Evolutionary conservation across 352 stramenopile genomes (phyloP), one percentile per base, ranked within the genome.

Genomic region (Blastocystis sp.): DNA sequence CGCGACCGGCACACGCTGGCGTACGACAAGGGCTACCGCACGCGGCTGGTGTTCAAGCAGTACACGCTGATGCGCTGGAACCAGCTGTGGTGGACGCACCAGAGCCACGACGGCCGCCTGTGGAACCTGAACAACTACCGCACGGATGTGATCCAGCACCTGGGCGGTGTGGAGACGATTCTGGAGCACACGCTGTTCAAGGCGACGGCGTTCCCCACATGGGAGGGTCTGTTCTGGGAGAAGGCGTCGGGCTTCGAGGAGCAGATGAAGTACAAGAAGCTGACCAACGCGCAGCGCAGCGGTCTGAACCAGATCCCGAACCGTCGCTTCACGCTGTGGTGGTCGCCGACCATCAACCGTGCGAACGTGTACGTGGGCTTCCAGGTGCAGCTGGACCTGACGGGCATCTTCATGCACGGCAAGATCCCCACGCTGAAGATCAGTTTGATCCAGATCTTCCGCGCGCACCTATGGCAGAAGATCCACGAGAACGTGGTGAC

Each of bases 401-500:
- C 97, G 21, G 97, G 97, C 90, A 99, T 99, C 89, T 99, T 99
- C 91, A 99, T 99, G 97, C 97, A 99, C 92, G 97, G 97, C 74
- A 99, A 99, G 90, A 99, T 99, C 90, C 97, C 97, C 62, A 99
- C 96, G n/a, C 93, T 99, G 48, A 99, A 99, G 92, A 99, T 99
- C 80, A 98, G 94, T 62, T 88, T 95, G 17, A 94, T 95, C 90
- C 92, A 94, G 90, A 97, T 98, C 90, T 98, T 98, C 92, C 93
- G 97, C 21, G 97, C 97, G 2, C 97, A 99, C 88, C 93, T 99
- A 92, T 99, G 97, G 97, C 97, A 99, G 91, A 99, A 99, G 91
- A 99, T 99, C 89, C 97, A 99, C 91, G 97, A 99, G 91, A 93
- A 90, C 41, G 86, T 93, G 38, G 91, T 93, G 28, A 93, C 91